phyloP scores from a whole-genome alignment of 2,329 filamentous ascomycete genomes.

The Apiospora rasikravindrae region DNA sequence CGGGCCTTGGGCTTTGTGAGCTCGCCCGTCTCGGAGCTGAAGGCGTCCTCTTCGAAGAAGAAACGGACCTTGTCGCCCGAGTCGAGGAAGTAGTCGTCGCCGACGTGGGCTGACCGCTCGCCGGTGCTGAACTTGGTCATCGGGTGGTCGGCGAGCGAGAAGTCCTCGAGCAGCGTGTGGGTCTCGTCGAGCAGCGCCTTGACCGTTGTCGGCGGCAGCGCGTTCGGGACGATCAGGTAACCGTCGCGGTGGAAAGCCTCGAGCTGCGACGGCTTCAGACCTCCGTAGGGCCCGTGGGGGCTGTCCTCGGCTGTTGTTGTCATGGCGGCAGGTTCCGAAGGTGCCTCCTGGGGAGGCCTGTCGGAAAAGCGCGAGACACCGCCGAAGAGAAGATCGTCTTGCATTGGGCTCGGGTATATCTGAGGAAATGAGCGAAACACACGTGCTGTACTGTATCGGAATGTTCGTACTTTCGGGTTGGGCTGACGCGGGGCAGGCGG shows the following conservation, averaged over 20 bases:
- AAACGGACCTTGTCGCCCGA: constrained; percentile 93
- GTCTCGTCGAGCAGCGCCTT: constrained; percentile 75
- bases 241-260: constrained; percentile 79
- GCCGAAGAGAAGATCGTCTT: constrained; percentile 9
- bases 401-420: background rate
- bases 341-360: background rate
- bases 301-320: constrained; percentile 18
- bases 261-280: constrained; percentile 75
- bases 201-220: constrained; percentile 71
- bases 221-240: constrained; percentile 85
- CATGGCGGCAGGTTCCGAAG: background rate
- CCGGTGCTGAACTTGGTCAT: constrained; percentile 95
- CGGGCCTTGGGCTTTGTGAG: constrained; percentile 80
- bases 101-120: constrained; percentile 76
- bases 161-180: constrained; percentile 71
- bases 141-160: constrained; percentile 83
- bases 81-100: constrained; percentile 90
- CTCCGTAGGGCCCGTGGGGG: constrained; percentile 40
- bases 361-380: constrained; percentile 14
- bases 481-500: constrained; percentile 9
- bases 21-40: constrained; percentile 62
- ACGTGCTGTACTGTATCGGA: background rate
- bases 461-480: constrained; percentile 6
- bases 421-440: background rate
- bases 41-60: constrained; percentile 97